Base-by-base conservation (phyloP, 2,329 filamentous ascomycete genomes). In the Graphilbum sp. region DNA sequence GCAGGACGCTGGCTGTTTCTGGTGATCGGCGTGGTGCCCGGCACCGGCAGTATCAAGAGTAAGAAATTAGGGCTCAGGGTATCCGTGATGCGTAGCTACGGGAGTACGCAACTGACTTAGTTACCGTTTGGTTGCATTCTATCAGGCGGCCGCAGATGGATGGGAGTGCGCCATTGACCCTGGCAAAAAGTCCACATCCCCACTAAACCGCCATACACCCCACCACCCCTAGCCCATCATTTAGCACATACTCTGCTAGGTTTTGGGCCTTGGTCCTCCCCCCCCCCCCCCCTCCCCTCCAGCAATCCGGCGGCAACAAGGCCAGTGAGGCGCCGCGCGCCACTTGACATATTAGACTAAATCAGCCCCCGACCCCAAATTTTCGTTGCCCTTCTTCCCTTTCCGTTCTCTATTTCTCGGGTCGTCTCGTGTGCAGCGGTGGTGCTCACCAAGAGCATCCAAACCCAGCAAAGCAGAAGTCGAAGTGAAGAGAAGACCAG, bases 341-440 rank as follows among this genome's bases (percentile, higher is more conserved):
- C 32, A 34, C 38, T 36, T 33, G 34, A 36, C 36, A 34, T 45
- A 43, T 45, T 43, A 45, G 43, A 40, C 41, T 19, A 43, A 43
- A 38, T 38, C 41, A 23, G 36, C 23, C 41, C 36, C 27, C 35
- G 30, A 32, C 39, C 32, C 41, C 41, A 38, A 42, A 37, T 32
- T 45, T 32, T 37, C 15, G 24, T 18, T n/a, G 27, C 32, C 39
- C 13, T 36, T 34, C 20, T 21, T 34, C 16, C 21, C 31, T 38
- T 30, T 12, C 18, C 11, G 6, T 29, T 12, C 15, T 15, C 27
- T 25, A 17, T 19, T 23, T 21, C 30, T 19, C 21, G 6, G 17
- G 32, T 13, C 34, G 27, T 16, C 38, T 37, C 25, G 31, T 20
- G 19, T 18, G 37, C 41, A 42, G 43, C 38, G 40, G 40, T 39